These are phyloP conservation scores for Rhizopogon roseolus DNA, from an alignment of 768 basidiomycete genomes.

Conservation along the genomic window DNA sequence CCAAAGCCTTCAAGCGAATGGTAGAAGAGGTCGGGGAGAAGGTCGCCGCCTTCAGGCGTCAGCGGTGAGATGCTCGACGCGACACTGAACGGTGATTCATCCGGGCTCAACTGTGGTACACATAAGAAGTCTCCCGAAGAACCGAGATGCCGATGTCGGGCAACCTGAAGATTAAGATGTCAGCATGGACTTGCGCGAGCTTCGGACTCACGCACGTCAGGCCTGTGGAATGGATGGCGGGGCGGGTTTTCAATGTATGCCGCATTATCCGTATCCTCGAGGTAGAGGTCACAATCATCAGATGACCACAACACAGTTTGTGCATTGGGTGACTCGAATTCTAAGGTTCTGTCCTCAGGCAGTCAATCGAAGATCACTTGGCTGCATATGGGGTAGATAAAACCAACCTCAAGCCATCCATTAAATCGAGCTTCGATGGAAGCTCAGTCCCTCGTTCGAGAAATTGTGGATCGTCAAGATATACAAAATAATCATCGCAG, in stretches of 20 bases:
- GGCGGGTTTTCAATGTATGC: not conserved
- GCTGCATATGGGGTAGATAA: too few species aligned
- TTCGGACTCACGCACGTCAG: not conserved
- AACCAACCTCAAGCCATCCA: not conserved
- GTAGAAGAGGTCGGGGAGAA: not conserved
- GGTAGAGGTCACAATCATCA: not conserved
- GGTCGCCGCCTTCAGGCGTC: constrained; percentile 11
- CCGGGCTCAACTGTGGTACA: constrained; percentile 16
- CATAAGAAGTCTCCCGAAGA: not conserved
- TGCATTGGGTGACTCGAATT: not conserved
- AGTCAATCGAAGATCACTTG: not conserved
- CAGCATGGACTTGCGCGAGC: not conserved
- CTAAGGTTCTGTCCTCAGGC: not conserved
- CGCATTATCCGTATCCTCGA: not conserved
- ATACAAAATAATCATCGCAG: not conserved
- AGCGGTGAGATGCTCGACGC: constrained; percentile 17
- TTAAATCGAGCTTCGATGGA: not conserved
- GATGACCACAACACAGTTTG: not conserved
- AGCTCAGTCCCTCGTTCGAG: not conserved
- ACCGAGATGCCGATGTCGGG: not conserved
- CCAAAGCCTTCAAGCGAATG: not conserved
- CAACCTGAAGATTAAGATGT: not conserved
- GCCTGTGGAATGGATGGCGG: too few species aligned
- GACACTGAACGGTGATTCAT: constrained; percentile 17
- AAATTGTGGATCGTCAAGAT: not conserved